Evolutionary conservation across 306 rosid species (phyloP).

Genomic region (Prunus campanulata): DNA sequence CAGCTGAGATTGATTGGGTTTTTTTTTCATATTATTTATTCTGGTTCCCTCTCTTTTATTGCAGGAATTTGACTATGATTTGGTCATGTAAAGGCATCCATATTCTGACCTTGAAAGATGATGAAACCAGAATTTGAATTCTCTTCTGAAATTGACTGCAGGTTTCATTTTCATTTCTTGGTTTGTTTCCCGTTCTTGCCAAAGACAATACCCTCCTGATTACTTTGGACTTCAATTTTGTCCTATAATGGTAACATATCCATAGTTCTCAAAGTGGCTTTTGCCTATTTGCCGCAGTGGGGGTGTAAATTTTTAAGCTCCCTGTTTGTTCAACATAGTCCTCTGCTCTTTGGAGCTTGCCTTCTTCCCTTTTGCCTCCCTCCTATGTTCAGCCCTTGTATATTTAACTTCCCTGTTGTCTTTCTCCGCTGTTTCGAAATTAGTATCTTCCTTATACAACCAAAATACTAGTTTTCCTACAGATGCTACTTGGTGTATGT

Average conservation of each 20-base stretch:
- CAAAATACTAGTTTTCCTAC: neutral
- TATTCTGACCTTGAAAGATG: neutral
- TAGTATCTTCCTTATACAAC: neutral
- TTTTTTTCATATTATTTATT: neutral
- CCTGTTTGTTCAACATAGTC: neutral
- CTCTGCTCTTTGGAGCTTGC: neutral
- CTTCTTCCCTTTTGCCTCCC: neutral
- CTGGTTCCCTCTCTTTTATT: conserved; percentile 14
- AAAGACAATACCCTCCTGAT: neutral
- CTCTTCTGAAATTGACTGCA: neutral
- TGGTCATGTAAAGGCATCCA: neutral
- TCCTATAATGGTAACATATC: neutral
- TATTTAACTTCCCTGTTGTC: neutral
- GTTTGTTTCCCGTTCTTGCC: neutral
- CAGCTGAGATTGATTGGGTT: neutral
- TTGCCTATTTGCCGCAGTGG: neutral
- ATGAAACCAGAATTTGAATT: conserved; percentile 23
- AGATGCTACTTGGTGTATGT: neutral
- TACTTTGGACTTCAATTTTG: neutral
- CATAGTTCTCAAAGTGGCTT: neutral
- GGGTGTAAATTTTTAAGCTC: neutral
- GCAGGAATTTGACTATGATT: conserved; percentile 40
- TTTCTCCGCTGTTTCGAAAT: neutral
- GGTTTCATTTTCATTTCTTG: neutral
- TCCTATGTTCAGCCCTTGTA: neutral